Evolutionary conservation across 768 basidiomycete genomes (phyloP), one percentile per base, ranked within the genome.

Genomic region (Amanita pallidorosea): DNA sequence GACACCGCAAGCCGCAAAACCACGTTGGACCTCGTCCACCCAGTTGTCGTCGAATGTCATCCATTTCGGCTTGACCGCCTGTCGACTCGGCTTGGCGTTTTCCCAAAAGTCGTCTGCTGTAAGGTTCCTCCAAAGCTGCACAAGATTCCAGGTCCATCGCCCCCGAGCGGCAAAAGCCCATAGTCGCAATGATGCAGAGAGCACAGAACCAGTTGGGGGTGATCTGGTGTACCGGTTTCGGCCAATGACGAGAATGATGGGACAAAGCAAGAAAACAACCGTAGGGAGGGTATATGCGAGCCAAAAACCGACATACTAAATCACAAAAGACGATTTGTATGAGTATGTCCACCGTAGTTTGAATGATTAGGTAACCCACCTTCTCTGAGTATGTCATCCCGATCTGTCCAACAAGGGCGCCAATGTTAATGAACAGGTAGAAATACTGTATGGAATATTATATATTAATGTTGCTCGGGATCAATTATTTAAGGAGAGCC

Each of bases 1-100:
- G 63, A 76, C 74, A 60, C 65, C 63, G 63, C 85, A 88, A 20
- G 87, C 87, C 59, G 83, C 85, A 61, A 88, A 60, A 2, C 84
- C 85, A 48, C 86, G 75, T 48, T 70, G 68, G 37, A 88, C 76
- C 58, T 89, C 86, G 45, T 87, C 85, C 11, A 89, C 84, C 83
- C 85, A 88, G 47, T 70, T 60, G 57, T 89, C 87, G 57, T 88
- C 85, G 53, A 79, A 88, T 5, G 65, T 80, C 83, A 88, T 87
- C 85, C 85, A 88, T 5, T 29, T 23, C 0, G 85, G 85, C 45
- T 64, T 64, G 27, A 66, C 65, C 1, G 61, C 73, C 2, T 59
- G 57, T 33, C 71, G 64, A 57, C 81, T 84, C 0, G 87, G 87
- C 61, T 85, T 86, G 3, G 70, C 83, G 41, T 56, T 67, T 42